Percentiles rank a stretch among this genome's conserved stretches.
These are phyloP conservation scores for Exidia glandulosa DNA, from an alignment of 768 basidiomycete genomes.

Conservation along the genomic window DNA sequence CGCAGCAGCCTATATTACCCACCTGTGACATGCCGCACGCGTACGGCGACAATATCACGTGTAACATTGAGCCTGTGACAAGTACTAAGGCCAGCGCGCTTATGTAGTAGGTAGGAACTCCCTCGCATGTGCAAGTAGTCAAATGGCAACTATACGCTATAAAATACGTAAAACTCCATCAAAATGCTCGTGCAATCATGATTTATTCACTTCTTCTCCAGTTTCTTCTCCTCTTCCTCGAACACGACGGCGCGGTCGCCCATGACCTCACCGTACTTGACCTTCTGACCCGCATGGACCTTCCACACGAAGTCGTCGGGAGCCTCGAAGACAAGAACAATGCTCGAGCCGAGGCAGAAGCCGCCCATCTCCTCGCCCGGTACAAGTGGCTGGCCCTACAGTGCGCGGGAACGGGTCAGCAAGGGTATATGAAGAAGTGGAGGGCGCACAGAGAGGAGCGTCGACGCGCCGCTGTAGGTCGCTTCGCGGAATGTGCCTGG, in stretches of 20 bases:
- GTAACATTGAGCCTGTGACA: too few relatives aligned
- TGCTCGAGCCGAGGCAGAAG: conserved; percentile 89
- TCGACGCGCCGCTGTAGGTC: conserved; percentile 75
- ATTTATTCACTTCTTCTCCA: not conserved
- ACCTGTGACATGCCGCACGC: too few relatives aligned
- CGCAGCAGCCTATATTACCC: too few relatives aligned
- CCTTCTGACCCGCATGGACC: conserved; percentile 67
- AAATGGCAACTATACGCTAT: too few relatives aligned
- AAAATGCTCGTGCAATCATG: too few relatives aligned
- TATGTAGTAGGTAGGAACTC: too few relatives aligned
- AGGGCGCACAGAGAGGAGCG: too few relatives aligned
- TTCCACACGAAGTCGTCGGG: conserved; percentile 72
- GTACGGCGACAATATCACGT: too few relatives aligned
- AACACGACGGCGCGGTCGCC: not conserved
- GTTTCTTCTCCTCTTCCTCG: not conserved
- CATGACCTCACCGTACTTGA: conserved; percentile 18
- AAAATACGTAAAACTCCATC: not conserved
- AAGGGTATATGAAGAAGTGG: too few relatives aligned
- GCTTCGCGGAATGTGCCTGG: conserved; percentile 88
- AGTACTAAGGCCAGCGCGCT: too few relatives aligned
- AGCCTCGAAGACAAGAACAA: conserved; percentile 95
- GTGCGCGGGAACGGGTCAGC: too few relatives aligned
- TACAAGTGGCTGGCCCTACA: conserved; percentile 78
- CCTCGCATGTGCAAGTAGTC: too few relatives aligned
- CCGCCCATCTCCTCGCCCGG: conserved; percentile 96